Base-by-base conservation (phyloP, 352 stramenopile species). In the Globisporangium sylvaticum region DNA sequence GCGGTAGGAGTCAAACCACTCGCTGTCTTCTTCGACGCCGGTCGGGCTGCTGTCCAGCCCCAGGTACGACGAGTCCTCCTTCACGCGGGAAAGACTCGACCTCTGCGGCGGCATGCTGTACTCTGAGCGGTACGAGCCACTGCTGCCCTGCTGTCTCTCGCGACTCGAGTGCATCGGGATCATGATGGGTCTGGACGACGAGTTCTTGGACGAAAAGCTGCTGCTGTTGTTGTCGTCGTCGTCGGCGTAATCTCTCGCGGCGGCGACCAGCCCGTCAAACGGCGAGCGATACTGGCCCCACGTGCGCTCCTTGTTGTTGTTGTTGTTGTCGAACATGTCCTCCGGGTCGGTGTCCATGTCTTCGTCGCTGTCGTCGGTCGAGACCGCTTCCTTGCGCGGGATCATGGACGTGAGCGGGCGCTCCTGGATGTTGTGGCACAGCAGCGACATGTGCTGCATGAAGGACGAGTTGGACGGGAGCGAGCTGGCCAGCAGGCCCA, bases 351-450 rank as follows among this genome's bases (percentile, higher is more conserved):
- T 85, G 58, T 85, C 79, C 59, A 87, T 80, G 66, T 81, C 81
- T 62, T 74, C 71, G 46, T 80, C 71, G 52, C 67, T 64, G 46
- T 80, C 80, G 64, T 78, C 79, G 15, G 67, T 61, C 18, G 65
- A 66, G 52, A 72, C 67, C 25, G 74, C 68, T 46, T 59, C 48
- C 1, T 65, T 66, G 42, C 72, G 74, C 20, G 84, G 84, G 65
- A 92, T 89, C 75, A 92, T 87, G 58, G 80, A 89, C 65, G 84
- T 92, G 20, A 92, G 78, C 48, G 82, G 81, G 7, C 74, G 77
- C 56, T 81, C 81, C 39, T 86, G 80, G 63, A 92, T 88, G 65
- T 80, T 78, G 69, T 79, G 77, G 48, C 76, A 74, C 56, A 90
- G 64, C 25, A 83, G 69, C 57, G 67, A 69, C 22, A 76, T 73